These are phyloP conservation scores for Cercophora sp. DNA, from an alignment of 495 filamentous ascomycete species.

Conservation along the genomic window DNA sequence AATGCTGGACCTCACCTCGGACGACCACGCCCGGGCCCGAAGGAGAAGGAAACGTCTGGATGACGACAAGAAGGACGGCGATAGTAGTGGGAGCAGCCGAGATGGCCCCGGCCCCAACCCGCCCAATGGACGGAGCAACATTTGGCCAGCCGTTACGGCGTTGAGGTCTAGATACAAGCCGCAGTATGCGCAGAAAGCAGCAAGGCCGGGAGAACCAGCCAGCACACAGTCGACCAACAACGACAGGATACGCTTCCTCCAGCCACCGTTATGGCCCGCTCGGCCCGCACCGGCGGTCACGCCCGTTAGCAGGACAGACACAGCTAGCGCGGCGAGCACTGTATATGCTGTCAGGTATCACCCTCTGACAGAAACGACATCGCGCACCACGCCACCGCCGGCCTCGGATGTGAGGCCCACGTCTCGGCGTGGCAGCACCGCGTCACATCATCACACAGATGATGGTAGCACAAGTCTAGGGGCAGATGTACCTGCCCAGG, in stretches of 20 bases:
- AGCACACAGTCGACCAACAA: constrained; percentile 24
- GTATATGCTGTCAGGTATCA: constrained; percentile 83
- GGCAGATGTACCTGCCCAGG: constrained; percentile 10
- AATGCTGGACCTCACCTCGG: constrained; percentile 74
- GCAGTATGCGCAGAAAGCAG: constrained; percentile 20
- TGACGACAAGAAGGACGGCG: constrained; percentile 24
- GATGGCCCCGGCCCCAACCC: constrained; percentile 23
- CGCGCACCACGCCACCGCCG: constrained; percentile 36
- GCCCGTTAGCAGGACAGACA: constrained; percentile 74
- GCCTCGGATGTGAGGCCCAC: constrained; percentile 25
- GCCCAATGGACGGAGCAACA: constrained; percentile 31
- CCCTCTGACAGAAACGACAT: constrained; percentile 63
- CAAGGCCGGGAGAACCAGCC: constrained; percentile 18
- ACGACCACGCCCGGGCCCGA: constrained; percentile 34
- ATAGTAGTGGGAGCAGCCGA: constrained; percentile 8
- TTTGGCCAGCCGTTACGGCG: constrained; percentile 45
- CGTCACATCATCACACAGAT: constrained; percentile 25
- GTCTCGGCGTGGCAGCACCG: constrained; percentile 31
- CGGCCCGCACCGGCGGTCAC: constrained; percentile 63
- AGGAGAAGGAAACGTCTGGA: constrained; percentile 31
- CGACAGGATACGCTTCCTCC: constrained; percentile 34
- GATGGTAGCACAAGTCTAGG: constrained; percentile 17
- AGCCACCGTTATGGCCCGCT: constrained; percentile 52
- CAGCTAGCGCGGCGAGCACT: constrained; percentile 66
- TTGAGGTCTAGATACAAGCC: constrained; percentile 41